Evolutionary conservation across 345 rosid species (phyloP).

Genomic region (Boechera stricta): DNA sequence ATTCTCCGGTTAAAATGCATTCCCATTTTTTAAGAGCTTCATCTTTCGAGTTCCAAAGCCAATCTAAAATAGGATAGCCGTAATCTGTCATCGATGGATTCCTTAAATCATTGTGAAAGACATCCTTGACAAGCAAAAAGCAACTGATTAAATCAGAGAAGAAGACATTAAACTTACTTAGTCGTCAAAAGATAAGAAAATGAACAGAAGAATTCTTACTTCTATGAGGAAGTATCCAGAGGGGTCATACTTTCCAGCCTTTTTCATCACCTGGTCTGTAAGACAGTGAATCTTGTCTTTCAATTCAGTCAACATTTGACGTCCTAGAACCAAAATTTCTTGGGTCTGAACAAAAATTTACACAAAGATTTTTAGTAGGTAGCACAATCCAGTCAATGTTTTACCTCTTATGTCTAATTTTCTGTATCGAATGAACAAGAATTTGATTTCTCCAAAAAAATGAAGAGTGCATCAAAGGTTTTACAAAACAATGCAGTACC

Average conservation of each 20-base stretch:
- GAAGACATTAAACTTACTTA: slow-evolving; percentile 2
- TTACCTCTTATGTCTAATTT: background rate
- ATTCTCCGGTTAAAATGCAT: slow-evolving; percentile 61
- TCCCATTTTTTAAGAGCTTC: slow-evolving; percentile 81
- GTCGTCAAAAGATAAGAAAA: slow-evolving; percentile 1
- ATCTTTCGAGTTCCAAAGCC: slow-evolving; percentile 74
- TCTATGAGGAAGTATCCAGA: slow-evolving; percentile 94
- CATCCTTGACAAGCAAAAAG: slow-evolving; percentile 53
- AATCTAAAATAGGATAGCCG: slow-evolving; percentile 74
- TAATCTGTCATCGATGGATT: slow-evolving; percentile 63
- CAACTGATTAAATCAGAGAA: slow-evolving; percentile 17
- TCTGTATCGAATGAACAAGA: background rate
- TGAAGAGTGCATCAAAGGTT: background rate
- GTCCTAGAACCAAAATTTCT: slow-evolving; percentile 83
- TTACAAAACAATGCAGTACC: slow-evolving; percentile 50
- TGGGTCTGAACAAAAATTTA: slow-evolving; percentile 57
- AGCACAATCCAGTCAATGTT: background rate
- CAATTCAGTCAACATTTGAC: slow-evolving; percentile 68
- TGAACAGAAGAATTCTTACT: slow-evolving; percentile 47
- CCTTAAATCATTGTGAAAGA: slow-evolving; percentile 82
- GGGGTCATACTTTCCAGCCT: slow-evolving; percentile 68
- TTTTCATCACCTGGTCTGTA: slow-evolving; percentile 77
- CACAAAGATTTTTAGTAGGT: slow-evolving; percentile 15
- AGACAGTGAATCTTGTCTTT: slow-evolving; percentile 81
- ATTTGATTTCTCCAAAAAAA: background rate